Percentiles rank a stretch among this genome's conserved stretches.
These are phyloP conservation scores for Aegilops speltoides DNA, from an alignment of 176 grass and related monocot species.

Conservation along the genomic window DNA sequence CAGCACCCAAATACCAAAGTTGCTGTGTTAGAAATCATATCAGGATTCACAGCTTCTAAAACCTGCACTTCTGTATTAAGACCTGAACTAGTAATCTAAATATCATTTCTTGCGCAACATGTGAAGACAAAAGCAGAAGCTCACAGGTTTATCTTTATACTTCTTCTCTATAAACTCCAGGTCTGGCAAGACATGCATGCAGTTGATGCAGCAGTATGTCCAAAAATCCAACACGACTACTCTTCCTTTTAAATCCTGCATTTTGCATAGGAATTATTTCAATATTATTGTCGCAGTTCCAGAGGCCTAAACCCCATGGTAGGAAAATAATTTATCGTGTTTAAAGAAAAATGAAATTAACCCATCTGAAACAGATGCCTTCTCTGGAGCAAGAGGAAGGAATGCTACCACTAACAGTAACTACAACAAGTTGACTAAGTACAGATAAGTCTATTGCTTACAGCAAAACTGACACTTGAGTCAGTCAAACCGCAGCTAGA, in stretches of 20 bases:
- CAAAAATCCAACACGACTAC: slow-evolving; percentile 96
- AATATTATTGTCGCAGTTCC: background rate
- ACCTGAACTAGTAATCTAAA: background rate
- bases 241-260: slow-evolving; percentile 93
- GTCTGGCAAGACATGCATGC: slow-evolving; percentile 98
- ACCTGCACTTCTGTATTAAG: background rate
- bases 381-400: slow-evolving; percentile 5
- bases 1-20: background rate
- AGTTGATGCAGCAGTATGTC: slow-evolving; percentile 99
- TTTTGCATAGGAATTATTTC: background rate
- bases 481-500: background rate
- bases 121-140: slow-evolving; percentile 31
- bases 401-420: slow-evolving; percentile 11
- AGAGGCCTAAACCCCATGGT: slow-evolving; percentile 3
- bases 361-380: background rate
- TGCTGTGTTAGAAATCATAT: background rate
- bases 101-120: slow-evolving; percentile 3
- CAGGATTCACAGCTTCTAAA: background rate
- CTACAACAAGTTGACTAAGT: background rate
- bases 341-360: background rate
- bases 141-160: slow-evolving; percentile 87
- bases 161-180: slow-evolving; percentile 89
- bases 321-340: slow-evolving; percentile 19
- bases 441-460: background rate
- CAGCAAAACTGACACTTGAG: too few species aligned